Conservation (phyloP, 1,139 yeast genomes). For the Pichia terricola region DNA sequence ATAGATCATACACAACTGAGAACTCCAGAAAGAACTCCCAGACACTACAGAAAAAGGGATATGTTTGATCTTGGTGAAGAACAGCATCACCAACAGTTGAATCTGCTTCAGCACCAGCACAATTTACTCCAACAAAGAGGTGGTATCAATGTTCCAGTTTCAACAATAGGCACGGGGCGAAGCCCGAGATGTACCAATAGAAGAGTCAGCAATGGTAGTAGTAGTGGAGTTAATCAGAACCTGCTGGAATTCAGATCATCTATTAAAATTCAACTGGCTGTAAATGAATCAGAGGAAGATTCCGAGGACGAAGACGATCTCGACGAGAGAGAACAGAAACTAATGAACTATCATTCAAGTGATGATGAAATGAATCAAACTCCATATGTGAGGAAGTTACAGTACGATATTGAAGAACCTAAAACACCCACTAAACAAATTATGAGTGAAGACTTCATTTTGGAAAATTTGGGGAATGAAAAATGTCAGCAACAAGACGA, state of each 20-base stretch:
- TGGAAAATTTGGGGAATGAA: constrained; percentile 15
- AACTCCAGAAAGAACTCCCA: constrained; percentile 24
- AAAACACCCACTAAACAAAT: constrained; percentile 24
- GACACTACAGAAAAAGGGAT: constrained; percentile 6
- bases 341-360: constrained; percentile 12
- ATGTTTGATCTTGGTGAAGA: not conserved
- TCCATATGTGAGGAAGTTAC: constrained; percentile 6
- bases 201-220: too few relatives aligned
- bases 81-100: not conserved
- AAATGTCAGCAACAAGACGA: constrained; percentile 4
- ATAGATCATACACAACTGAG: constrained; percentile 10
- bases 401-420: constrained; percentile 1
- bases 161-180: not conserved
- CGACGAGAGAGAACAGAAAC: constrained; percentile 6
- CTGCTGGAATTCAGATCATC: constrained; percentile 8
- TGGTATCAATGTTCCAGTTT: not conserved
- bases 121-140: not conserved
- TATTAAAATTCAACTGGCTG: constrained; percentile 5
- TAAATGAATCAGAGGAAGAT: constrained; percentile 11
- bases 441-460: constrained; percentile 16
- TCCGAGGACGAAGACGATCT: constrained; percentile 14
- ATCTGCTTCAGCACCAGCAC: too few relatives aligned
- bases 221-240: too few relatives aligned
- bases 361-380: constrained; percentile 6
- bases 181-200: not conserved